Evolutionary conservation across 1,284 basidiomycete genomes (phyloP).

Genomic region (Ustilago trichophora): DNA sequence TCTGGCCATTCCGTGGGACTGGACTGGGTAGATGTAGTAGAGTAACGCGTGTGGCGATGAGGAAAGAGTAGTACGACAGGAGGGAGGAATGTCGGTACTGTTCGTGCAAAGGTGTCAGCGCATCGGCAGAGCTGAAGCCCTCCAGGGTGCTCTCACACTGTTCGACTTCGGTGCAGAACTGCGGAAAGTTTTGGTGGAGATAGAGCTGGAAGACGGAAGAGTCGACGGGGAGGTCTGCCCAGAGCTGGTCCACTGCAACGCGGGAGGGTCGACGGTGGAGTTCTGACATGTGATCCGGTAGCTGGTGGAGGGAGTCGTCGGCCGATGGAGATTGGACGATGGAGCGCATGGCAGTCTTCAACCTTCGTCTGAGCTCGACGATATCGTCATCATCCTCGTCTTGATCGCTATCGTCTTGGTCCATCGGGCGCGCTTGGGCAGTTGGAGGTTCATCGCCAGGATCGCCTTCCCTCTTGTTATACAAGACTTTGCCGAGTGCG

Average conservation of each 20-base stretch:
- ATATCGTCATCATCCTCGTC: neutral
- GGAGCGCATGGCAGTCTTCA: constrained; percentile 13
- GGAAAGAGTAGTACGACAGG: constrained; percentile 83
- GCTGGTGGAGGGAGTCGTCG: constrained; percentile 43
- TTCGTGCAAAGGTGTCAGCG: constrained; percentile 69
- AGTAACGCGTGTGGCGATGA: constrained; percentile 79
- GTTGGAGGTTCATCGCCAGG: constrained; percentile 26
- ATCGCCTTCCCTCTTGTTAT: constrained; percentile 82
- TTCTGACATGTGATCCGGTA: constrained; percentile 71
- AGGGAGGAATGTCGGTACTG: constrained; percentile 75
- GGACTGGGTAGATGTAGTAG: constrained; percentile 86
- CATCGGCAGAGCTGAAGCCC: constrained; percentile 81
- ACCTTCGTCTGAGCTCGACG: neutral
- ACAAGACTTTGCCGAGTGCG: constrained; percentile 88
- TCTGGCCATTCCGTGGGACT: constrained; percentile 77
- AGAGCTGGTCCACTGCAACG: constrained; percentile 68
- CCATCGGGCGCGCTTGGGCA: too few relatives aligned
- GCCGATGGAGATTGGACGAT: constrained; percentile 6
- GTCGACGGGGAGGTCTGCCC: constrained; percentile 88
- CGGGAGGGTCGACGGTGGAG: constrained; percentile 71
- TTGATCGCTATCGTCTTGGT: constrained; percentile 3
- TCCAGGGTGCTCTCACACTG: constrained; percentile 79
- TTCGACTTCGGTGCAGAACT: constrained; percentile 82
- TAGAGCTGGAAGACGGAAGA: constrained; percentile 87
- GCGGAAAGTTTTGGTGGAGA: constrained; percentile 89